A percentile compares a stretch with the other conserved stretches of the same genome.
phyloP scores from a whole-genome alignment of 371 early-diverging fungal genomes.

The Zychaea mexicana region DNA sequence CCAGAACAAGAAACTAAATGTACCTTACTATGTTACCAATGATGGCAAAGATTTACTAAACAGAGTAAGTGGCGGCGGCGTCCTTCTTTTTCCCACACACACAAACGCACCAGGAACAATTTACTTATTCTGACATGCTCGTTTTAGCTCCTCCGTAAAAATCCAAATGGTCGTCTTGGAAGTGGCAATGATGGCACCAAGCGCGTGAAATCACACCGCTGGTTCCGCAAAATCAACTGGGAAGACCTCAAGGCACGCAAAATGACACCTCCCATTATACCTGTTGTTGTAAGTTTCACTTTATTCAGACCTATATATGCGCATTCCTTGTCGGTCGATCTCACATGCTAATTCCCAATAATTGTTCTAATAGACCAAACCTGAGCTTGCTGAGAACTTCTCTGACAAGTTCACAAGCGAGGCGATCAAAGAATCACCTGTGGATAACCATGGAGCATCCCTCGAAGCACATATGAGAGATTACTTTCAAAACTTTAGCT shows the following conservation, averaged over 20 bases:
- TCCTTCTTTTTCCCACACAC: background rate
- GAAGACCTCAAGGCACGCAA: conserved; percentile 61
- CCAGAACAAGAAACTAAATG: conserved; percentile 69
- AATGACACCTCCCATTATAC: conserved; percentile 75
- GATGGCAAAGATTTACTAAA: conserved; percentile 67
- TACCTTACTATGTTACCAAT: conserved; percentile 73
- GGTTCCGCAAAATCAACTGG: conserved; percentile 91
- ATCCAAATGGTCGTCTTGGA: conserved; percentile 68
- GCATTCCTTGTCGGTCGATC: no score
- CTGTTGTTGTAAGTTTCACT: conserved; percentile 68
- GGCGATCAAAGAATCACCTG: conserved; percentile 42
- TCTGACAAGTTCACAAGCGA: conserved; percentile 48
- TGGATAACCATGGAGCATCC: conserved; percentile 17
- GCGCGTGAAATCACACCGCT: conserved; percentile 83
- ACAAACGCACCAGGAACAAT: background rate
- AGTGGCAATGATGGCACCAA: conserved; percentile 72
- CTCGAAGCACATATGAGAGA: conserved; percentile 36
- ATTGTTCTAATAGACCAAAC: conserved; percentile 37
- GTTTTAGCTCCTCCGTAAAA: conserved; percentile 67
- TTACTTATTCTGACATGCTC: background rate
- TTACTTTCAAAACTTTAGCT: conserved; percentile 49
- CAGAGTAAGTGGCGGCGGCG: conserved; percentile 31
- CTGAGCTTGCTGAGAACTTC: conserved; percentile 51
- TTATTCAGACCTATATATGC: no score
- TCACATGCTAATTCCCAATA: no score